Percentiles rank a stretch among this genome's conserved stretches.
Evolutionary conservation across 306 rosid genomes (phyloP).

Genomic region (Vigna angularis): DNA sequence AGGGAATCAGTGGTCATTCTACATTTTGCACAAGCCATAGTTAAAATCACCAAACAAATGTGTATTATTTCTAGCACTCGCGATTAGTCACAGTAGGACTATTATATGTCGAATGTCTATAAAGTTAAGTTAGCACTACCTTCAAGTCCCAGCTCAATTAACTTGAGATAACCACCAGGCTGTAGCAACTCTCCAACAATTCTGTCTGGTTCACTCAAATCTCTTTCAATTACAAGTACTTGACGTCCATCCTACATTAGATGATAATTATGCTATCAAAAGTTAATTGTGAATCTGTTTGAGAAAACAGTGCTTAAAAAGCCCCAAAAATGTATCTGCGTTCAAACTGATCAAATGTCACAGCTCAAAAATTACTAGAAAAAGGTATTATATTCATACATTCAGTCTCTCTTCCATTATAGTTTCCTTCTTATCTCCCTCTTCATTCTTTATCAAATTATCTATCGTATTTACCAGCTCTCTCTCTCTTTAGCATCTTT

Average conservation of each 20-base stretch:
- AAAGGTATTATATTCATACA: neutral
- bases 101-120: neutral
- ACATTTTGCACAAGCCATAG: conserved; percentile 23
- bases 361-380: conserved; percentile 14
- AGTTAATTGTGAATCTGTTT: conserved; percentile 10
- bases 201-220: conserved; percentile 84
- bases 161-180: conserved; percentile 95
- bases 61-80: conserved; percentile 20
- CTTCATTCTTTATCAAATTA: neutral
- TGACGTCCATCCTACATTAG: conserved; percentile 82
- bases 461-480: neutral
- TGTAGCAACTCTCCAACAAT: conserved; percentile 95
- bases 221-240: conserved; percentile 89
- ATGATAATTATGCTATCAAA: conserved; percentile 37
- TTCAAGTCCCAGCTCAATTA: conserved; percentile 91
- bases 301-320: neutral
- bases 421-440: neutral
- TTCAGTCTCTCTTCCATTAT: neutral
- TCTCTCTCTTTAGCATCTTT: too few species aligned
- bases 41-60: neutral
- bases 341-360: neutral
- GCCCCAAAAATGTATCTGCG: neutral
- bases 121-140: conserved; percentile 52
- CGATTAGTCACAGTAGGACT: conserved; percentile 23
- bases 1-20: conserved; percentile 36